Conservation (phyloP, 495 filamentous ascomycete genomes). For the Aspergillus heteromorphus region DNA sequence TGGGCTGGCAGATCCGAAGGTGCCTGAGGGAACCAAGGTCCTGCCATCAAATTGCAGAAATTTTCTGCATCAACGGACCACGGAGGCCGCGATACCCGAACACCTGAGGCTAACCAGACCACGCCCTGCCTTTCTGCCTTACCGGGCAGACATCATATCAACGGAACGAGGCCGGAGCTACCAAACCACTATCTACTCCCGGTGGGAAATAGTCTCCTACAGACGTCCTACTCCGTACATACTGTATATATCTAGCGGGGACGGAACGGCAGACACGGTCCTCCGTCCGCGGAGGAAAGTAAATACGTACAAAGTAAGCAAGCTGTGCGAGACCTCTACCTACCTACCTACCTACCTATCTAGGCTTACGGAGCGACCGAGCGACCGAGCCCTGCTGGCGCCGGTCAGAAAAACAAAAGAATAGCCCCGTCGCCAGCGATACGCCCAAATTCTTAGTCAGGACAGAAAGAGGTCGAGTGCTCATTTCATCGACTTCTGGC, state of each 20-base stretch:
- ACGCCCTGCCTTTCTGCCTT: not conserved
- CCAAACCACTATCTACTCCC: too few relatives aligned
- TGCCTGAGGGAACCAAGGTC: slow-evolving; percentile 5
- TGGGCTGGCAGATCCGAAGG: not conserved
- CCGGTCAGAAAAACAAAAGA: not conserved
- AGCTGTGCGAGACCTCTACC: too few relatives aligned
- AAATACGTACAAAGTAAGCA: too few relatives aligned
- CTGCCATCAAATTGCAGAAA: not conserved
- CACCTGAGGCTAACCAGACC: not conserved
- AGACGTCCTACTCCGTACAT: too few relatives aligned
- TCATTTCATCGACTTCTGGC: slow-evolving; percentile 5
- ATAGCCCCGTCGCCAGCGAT: not conserved
- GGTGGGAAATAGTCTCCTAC: too few relatives aligned
- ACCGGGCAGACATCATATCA: too few relatives aligned
- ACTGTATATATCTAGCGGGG: too few relatives aligned
- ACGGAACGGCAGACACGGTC: too few relatives aligned
- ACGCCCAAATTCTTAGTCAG: not conserved
- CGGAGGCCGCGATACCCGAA: slow-evolving; percentile 4
- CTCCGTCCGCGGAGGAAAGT: too few relatives aligned
- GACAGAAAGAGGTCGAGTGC: not conserved
- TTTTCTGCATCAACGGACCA: slow-evolving; percentile 3
- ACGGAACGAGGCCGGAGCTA: too few relatives aligned
- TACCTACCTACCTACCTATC: too few relatives aligned
- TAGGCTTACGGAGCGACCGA: too few relatives aligned
- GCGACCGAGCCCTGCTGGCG: not conserved